Percentiles rank a stretch among this genome's conserved stretches.
Evolutionary conservation across 148 eudicot genomes (phyloP).

Genomic region (Spergularia marina): DNA sequence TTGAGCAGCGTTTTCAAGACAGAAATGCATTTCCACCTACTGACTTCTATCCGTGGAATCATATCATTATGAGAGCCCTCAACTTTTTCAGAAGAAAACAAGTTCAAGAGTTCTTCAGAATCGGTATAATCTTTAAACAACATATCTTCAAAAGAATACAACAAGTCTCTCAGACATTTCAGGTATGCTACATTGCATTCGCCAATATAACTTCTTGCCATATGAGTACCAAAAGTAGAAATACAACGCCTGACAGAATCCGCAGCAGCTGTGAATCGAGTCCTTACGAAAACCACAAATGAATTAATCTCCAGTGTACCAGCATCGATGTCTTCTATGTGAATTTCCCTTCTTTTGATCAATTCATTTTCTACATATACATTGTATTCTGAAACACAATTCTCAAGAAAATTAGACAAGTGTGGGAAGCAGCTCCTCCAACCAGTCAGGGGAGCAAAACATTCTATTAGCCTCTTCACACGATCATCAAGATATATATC

Average conservation of each 20-base stretch:
- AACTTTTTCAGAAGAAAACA: constrained; percentile 25
- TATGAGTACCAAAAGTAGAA: constrained; percentile 42
- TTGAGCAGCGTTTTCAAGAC: constrained; percentile 33
- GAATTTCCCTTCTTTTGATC: constrained; percentile 25
- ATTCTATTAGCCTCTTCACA: constrained; percentile 40
- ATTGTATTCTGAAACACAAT: constrained; percentile 51
- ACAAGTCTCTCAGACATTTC: constrained; percentile 16
- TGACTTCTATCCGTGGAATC: constrained; percentile 16
- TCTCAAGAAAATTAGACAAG: constrained; percentile 54
- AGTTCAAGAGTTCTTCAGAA: constrained; percentile 35
- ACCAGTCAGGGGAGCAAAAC: constrained; percentile 52
- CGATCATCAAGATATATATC: constrained; percentile 57
- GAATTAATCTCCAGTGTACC: constrained; percentile 26
- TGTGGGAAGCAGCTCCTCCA: constrained; percentile 52
- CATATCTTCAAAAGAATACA: constrained; percentile 37
- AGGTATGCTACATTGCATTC: constrained; percentile 35
- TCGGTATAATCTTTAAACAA: constrained; percentile 36
- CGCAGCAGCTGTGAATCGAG: constrained; percentile 31
- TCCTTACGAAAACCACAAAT: constrained; percentile 43
- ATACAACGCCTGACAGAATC: constrained; percentile 46
- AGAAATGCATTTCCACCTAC: constrained; percentile 33
- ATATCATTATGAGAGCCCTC: constrained; percentile 15
- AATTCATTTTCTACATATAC: constrained; percentile 46
- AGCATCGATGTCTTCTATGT: constrained; percentile 14
- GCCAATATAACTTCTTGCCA: constrained; percentile 40